Evolutionary conservation across 306 rosid species (phyloP), one percentile per base, ranked within the genome.

Genomic region (Astragalus glycyphyllos): DNA sequence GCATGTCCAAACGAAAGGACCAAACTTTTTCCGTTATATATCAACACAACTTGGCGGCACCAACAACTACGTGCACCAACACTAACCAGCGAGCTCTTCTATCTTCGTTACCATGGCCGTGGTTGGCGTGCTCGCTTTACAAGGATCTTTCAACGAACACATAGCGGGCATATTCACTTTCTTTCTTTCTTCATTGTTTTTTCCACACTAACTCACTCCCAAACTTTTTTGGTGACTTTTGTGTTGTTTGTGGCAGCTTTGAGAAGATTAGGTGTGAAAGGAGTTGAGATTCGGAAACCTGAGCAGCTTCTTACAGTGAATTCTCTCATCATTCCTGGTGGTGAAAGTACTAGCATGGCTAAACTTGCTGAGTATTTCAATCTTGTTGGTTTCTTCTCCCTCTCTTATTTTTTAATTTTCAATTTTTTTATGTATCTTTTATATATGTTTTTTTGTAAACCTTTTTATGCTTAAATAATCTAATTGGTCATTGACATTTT

Each of bases 331-430:
- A 89, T 94, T 57, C 99, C 99, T 2, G 99, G 99, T 12, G 99
- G 99, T 65, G 97, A 94, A 69, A 94, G 99, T 74, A 94, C 99
- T 76, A 87, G 96, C 73, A 94, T 94, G 99, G 97, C 97, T 51
- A 94, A 89, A 86, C 89, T 94, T 11, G 99, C 99, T 4, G 86
- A 89, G 80, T 88, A 67, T 74, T 96, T 89, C 86, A 91, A 94
- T 63, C 77, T 94, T 87, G 97, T 88, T 7, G 51, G 37, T 77
- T 1, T n/a, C 63, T 42, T 57, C 13, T 32, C 29, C 11, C 29
- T 11, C 6, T 6, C 8, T 32, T 13, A 34, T 23, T 8, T 13
- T 47, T 37, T 32, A 20, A 3, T 5, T 38, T 11, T 8, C 2
- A 8, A 7, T n/a, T 31, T 16, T 3, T 53, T 10, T 0, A 26